Base-by-base conservation (phyloP, 495 filamentous ascomycete species). In the Penicillium waksmanii region DNA sequence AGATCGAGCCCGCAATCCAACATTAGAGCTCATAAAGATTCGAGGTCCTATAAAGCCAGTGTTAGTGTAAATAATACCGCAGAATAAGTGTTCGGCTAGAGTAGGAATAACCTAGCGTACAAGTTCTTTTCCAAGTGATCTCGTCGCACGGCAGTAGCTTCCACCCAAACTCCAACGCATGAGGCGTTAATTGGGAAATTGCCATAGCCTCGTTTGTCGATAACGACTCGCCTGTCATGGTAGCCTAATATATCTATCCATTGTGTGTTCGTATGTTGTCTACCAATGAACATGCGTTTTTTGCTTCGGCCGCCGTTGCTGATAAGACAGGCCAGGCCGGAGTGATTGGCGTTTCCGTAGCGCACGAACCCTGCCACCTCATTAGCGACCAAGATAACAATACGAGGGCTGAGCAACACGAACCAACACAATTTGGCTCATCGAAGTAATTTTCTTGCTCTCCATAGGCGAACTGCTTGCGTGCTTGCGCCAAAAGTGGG, bases 381-480 rank as follows among this genome's bases (percentile, higher is more conserved):
- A 49, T 69, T 48, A 48, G 46, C 43, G 60, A 55, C n/a, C 56
- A 35, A 46, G 48, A 34, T 23, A 43, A 53, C 34, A 21, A 27
- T 17, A 43, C 34, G 18, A 10, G 34, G 49, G 27, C 50, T 57
- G 18, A 25, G 54, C 13, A 2, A 25, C 5, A 64, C 69, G 11
- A 19, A 64, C 88, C 89, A 57, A 92, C 82, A 68, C 88, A 92
- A 35, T 84, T 86, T 23, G 73, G 65, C 43, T 79, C 77, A 69
- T 89, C 82, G 59, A 88, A 89, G 68, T 90, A 92, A 60, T 91
- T 86, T 17, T 79, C 73, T 61, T 91, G 89, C 31, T 77, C 68
- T 11, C 89, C 89, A 65, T 90, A 89, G 1, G 85, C 81, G 62
- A 89, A 92, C 1, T 88, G 73, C 67, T 87, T 89, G 6, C 89